Evolutionary conservation across 164 flowering plant species (phyloP).

Genomic region (Vitis amurensis): DNA sequence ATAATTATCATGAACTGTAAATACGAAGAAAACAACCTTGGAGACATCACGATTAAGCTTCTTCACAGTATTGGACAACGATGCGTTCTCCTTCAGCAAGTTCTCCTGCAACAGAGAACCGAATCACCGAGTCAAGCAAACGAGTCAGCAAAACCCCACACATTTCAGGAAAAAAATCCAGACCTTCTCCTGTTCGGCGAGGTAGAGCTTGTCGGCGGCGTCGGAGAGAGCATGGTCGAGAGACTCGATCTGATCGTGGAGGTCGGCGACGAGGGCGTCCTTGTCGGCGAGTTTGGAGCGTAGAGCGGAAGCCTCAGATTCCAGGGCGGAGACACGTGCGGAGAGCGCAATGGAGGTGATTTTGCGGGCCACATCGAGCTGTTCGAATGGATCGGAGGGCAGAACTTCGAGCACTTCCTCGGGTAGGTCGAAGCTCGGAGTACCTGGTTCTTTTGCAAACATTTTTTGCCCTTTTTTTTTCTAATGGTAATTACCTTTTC

Average conservation of each 20-base stretch:
- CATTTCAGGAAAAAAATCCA: not conserved
- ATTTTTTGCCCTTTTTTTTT: conserved; percentile 11
- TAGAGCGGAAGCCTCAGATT: conserved; percentile 60
- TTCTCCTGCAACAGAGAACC: conserved; percentile 46
- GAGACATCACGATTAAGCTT: conserved; percentile 93
- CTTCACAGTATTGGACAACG: conserved; percentile 59
- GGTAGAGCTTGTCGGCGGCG: conserved; percentile 52
- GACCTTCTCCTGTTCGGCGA: conserved; percentile 64
- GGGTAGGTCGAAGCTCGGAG: conserved; percentile 61
- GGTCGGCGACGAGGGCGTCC: conserved; percentile 56
- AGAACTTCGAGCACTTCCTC: conserved; percentile 60
- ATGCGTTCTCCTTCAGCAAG: conserved; percentile 65
- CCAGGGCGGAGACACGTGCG: conserved; percentile 71
- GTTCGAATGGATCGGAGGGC: conserved; percentile 89
- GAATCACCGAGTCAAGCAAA: not conserved
- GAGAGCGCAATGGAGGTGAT: conserved; percentile 94
- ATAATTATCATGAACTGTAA: no score
- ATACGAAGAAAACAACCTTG: conserved; percentile 45
- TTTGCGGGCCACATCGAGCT: conserved; percentile 91
- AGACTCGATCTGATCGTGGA: conserved; percentile 61
- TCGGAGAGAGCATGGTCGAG: conserved; percentile 66
- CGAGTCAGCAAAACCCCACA: not conserved
- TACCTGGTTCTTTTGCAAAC: conserved; percentile 29
- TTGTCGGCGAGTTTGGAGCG: conserved; percentile 49
- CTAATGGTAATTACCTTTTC: not conserved